Base-by-base conservation (phyloP, 2,329 filamentous ascomycete species). In the Neodidymelliopsis sp. region DNA sequence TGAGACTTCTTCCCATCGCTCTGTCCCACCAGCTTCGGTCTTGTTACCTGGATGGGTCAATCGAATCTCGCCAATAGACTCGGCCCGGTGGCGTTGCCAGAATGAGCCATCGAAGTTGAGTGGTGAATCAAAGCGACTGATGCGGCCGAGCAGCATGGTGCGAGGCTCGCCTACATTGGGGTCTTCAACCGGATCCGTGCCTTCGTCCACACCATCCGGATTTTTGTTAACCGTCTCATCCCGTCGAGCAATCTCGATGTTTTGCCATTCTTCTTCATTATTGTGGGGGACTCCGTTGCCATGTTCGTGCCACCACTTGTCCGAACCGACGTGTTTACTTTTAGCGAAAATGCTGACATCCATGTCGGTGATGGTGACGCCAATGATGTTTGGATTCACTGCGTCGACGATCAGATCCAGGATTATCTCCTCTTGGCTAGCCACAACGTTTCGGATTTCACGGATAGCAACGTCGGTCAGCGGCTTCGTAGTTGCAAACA, bases 321-420 rank as follows among this genome's bases (percentile, higher is more conserved):
- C 80, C 9, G 77, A 79, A n/a, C 90, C 89, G 10, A 93, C 89
- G 67, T 93, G 89, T 52, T 89, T 90, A 51, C 91, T 97, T 74
- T 95, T 96, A 22, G 94, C 94, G 73, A 97, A 97, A 23, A 99
- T 83, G 65, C 95, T 91, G 48, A 97, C 81, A 69, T 97, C 91
- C 67, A 95, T 88, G 35, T 92, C 86, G 56, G 89, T 86, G 27
- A 99, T 85, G 2, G 88, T 88, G 30, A 99, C 88, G 2, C 91
- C 86, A 28, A 97, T 88, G 29, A 97, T 86, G 62, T 97, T 99
- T 1, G 93, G 92, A 69, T 99, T 99, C 62, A 93, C 81, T 0
- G 93, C 94, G 59, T 85, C 85, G 51, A 99, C 90, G 15, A 90
- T 85, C 37, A 99, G 77, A 71, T 99, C 93, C 64, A 97, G 83